These are phyloP conservation scores for Chlamydomonas sphaeroides DNA, from an alignment of 139 green algal species.

Conservation along the genomic window DNA sequence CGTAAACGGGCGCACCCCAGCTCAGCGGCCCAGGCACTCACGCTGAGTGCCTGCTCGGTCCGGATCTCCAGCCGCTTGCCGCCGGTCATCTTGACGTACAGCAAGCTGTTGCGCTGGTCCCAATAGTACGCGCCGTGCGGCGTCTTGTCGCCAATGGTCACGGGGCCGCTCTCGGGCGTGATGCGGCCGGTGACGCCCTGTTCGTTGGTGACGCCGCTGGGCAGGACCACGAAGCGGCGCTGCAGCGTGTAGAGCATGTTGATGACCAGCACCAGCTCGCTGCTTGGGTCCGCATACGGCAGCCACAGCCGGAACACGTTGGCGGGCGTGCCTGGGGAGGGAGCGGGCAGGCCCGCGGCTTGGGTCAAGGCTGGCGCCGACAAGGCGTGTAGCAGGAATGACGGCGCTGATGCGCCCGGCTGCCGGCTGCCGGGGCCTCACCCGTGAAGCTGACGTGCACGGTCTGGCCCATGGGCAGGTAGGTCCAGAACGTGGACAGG, in stretches of 20 bases:
- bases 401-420: no score
- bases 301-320: slow-evolving; percentile 46
- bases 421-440: no score
- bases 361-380: no score
- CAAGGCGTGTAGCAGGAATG: no score
- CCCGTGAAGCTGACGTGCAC: slow-evolving; percentile 52
- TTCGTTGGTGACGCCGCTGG: no score
- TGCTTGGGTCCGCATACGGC: slow-evolving; percentile 50
- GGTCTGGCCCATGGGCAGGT: slow-evolving; percentile 43
- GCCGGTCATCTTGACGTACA: slow-evolving; percentile 49
- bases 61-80: slow-evolving; percentile 42
- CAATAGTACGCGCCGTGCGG: slow-evolving; percentile 48
- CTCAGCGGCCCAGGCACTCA: no score
- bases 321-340: slow-evolving; percentile 54
- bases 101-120: slow-evolving; percentile 39
- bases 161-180: neutral
- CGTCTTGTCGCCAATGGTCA: slow-evolving; percentile 35
- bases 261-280: slow-evolving; percentile 49
- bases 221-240: slow-evolving; percentile 22
- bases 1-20: no score
- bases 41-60: slow-evolving; percentile 39
- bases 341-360: no score
- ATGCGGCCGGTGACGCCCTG: slow-evolving; percentile 11
- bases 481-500: slow-evolving; percentile 64
- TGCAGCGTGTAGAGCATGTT: slow-evolving; percentile 49